Percentiles rank a stretch among this genome's conserved stretches.
These are phyloP conservation scores for Anthoceros angustus DNA, from an alignment of 225 moss, liverwort and hornwort species.

Conservation along the genomic window DNA sequence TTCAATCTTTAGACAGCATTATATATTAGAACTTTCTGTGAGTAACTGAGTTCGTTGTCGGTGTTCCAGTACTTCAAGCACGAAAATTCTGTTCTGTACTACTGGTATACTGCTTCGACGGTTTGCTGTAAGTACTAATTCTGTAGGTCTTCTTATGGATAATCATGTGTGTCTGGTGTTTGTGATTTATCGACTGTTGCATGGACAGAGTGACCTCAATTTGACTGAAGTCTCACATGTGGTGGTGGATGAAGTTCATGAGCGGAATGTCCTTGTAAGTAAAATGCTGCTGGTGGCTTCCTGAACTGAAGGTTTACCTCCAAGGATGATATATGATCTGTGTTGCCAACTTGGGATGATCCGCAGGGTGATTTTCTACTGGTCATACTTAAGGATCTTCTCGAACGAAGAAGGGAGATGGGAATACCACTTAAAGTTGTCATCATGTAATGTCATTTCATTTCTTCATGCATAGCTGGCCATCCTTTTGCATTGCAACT, in stretches of 20 bases:
- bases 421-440: constrained; percentile 61
- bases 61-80: constrained; percentile 56
- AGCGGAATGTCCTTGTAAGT: constrained; percentile 83
- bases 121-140: constrained; percentile 46
- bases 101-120: constrained; percentile 94
- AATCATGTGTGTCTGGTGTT: neutral
- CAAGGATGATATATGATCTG: no score
- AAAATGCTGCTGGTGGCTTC: neutral
- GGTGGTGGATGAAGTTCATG: constrained; percentile 97
- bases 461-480: neutral
- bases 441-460: constrained; percentile 44
- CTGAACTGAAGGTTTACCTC: no score
- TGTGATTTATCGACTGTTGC: no score
- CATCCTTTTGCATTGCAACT: neutral
- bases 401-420: constrained; percentile 54
- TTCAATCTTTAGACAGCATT: neutral
- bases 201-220: constrained; percentile 60
- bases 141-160: no score
- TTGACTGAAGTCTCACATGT: constrained; percentile 80
- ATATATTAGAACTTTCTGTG: neutral
- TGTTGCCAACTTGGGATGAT: neutral
- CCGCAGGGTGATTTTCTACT: constrained; percentile 88
- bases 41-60: constrained; percentile 1
- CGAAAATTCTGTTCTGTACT: constrained; percentile 89
- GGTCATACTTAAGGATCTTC: constrained; percentile 78